Conservation (phyloP, 75 land plant genomes). For the Cupressus sempervirens region DNA sequence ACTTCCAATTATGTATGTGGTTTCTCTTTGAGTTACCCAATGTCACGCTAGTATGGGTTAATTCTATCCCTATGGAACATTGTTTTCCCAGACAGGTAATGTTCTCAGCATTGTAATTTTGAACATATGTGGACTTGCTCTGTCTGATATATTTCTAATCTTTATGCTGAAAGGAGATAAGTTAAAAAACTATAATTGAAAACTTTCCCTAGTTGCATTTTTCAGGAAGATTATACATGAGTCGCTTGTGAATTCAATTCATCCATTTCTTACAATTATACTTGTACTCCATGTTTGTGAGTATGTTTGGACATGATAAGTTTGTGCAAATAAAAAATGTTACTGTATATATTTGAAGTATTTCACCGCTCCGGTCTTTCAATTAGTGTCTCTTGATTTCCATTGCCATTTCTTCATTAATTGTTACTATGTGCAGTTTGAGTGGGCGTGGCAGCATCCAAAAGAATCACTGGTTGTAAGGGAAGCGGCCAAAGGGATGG, state of each 20-base stretch:
- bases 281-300: not conserved
- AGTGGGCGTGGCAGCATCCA: slow-evolving; percentile 99
- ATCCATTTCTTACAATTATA: not conserved
- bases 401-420: not conserved
- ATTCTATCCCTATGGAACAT: not conserved
- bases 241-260: not conserved
- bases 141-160: not conserved
- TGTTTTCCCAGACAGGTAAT: not conserved
- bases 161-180: not conserved
- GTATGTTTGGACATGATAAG: not conserved
- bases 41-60: not conserved
- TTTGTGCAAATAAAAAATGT: not conserved
- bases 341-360: not conserved
- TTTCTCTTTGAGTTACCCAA: not conserved
- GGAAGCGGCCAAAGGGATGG: slow-evolving; percentile 55
- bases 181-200: not conserved
- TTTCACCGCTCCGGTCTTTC: not conserved
- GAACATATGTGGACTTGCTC: not conserved
- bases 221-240: not conserved
- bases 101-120: not conserved
- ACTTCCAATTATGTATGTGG: not conserved
- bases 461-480: slow-evolving; percentile 69
- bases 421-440: slow-evolving; percentile 52
- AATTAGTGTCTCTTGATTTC: not conserved
- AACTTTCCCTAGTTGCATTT: not conserved